These are phyloP conservation scores for Exophiala alcalophila DNA, from an alignment of 2,329 filamentous ascomycete genomes.

Conservation along the genomic window DNA sequence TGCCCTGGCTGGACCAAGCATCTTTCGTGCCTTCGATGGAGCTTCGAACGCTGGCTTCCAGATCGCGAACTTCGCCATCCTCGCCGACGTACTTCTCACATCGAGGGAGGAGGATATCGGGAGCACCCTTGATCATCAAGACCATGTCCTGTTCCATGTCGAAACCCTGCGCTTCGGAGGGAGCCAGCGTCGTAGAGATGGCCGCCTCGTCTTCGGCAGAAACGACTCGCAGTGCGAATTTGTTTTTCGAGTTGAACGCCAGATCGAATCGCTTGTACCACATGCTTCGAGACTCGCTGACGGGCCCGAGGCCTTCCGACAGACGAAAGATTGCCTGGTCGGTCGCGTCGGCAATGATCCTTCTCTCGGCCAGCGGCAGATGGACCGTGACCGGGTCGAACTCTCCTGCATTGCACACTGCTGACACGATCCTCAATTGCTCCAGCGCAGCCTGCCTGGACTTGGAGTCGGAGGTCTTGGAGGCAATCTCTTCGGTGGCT, in stretches of 20 bases:
- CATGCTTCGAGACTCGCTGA: slow-evolving; percentile 57
- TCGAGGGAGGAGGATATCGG: slow-evolving; percentile 66
- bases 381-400: slow-evolving; percentile 65
- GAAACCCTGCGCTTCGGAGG: slow-evolving; percentile 30
- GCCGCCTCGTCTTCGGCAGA: slow-evolving; percentile 33
- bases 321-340: slow-evolving; percentile 72
- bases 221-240: slow-evolving; percentile 70
- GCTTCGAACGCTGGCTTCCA: slow-evolving; percentile 48
- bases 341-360: slow-evolving; percentile 71
- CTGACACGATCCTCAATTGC: slow-evolving; percentile 61
- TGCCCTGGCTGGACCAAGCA: slow-evolving; percentile 65
- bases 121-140: slow-evolving; percentile 75
- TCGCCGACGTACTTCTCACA: slow-evolving; percentile 58
- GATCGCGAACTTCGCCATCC: slow-evolving; percentile 52
- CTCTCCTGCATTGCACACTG: slow-evolving; percentile 71
- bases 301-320: slow-evolving; percentile 61
- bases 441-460: slow-evolving; percentile 44
- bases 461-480: slow-evolving; percentile 28
- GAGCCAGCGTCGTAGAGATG: slow-evolving; percentile 32
- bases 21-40: slow-evolving; percentile 62
- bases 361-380: slow-evolving; percentile 58
- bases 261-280: slow-evolving; percentile 68
- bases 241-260: slow-evolving; percentile 79
- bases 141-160: slow-evolving; percentile 39
- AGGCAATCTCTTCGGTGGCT: slow-evolving; percentile 46